Evolutionary conservation across 73 alveolate genomes (phyloP).

Genomic region (Uronychia binucleata): DNA sequence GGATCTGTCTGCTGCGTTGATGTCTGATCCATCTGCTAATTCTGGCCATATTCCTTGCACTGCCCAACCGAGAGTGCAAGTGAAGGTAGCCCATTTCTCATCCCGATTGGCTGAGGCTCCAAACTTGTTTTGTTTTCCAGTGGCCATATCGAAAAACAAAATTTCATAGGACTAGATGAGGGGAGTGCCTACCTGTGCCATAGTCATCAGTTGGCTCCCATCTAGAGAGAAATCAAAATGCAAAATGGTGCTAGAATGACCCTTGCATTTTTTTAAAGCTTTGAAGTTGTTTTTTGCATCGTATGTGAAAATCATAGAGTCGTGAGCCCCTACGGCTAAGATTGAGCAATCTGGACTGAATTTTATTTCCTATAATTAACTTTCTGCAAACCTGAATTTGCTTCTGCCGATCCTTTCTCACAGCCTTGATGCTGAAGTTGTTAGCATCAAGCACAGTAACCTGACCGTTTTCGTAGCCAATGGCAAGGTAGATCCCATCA

Average conservation of each 20-base stretch:
- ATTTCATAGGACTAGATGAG: conserved; percentile 95
- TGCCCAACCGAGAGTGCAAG: conserved; percentile 94
- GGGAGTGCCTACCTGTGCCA: too few relatives aligned
- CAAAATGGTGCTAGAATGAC: conserved; percentile 85
- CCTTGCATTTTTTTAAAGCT: conserved; percentile 73
- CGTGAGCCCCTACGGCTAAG: conserved; percentile 95
- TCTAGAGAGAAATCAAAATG: conserved; percentile 96
- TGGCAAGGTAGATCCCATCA: conserved; percentile 85
- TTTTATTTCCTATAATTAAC: conserved; percentile 90
- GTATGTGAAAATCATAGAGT: conserved; percentile 82
- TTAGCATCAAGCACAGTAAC: conserved; percentile 84
- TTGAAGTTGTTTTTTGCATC: conserved; percentile 82
- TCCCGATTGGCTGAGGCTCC: conserved; percentile 84
- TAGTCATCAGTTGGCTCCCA: conserved; percentile 83
- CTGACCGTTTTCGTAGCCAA: conserved; percentile 95
- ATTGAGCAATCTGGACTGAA: conserved; percentile 88
- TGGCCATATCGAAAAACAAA: conserved; percentile 82
- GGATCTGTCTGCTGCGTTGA: conserved; percentile 92
- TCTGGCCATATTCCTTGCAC: conserved; percentile 98
- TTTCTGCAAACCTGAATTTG: too few relatives aligned
- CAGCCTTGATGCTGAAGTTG: conserved; percentile 74
- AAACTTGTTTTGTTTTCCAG: conserved; percentile 84
- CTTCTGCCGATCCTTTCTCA: conserved; percentile 82
- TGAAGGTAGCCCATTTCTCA: conserved; percentile 91
- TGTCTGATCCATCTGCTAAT: conserved; percentile 96